Evolutionary conservation across 768 basidiomycete species (phyloP).

Genomic region (Lactifluus hygrophoroides): DNA sequence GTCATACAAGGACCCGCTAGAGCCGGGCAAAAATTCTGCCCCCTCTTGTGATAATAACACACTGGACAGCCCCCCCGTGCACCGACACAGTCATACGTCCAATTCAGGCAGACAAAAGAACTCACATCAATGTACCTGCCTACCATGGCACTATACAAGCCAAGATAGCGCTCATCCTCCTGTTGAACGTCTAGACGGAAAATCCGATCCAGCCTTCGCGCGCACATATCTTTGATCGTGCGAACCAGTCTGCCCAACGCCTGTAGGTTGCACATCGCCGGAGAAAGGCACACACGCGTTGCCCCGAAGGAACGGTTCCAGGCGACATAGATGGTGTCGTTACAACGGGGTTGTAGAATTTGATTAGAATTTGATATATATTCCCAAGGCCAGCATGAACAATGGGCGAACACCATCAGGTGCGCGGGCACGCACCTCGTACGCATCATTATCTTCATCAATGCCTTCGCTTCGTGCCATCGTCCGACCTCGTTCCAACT

Average conservation of each 20-base stretch:
- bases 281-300: slow-evolving; percentile 14
- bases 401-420: not conserved
- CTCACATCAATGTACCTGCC: slow-evolving; percentile 19
- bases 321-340: slow-evolving; percentile 2
- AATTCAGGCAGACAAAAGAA: slow-evolving; percentile 12
- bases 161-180: slow-evolving; percentile 5
- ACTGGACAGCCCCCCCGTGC: not conserved
- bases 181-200: slow-evolving; percentile 8
- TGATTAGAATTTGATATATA: slow-evolving; percentile 6
- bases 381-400: slow-evolving; percentile 6
- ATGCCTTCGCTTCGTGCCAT: not conserved
- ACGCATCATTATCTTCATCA: not conserved
- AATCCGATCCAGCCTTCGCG: slow-evolving; percentile 16
- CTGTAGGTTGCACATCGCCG: slow-evolving; percentile 11
- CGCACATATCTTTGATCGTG: slow-evolving; percentile 15
- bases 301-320: slow-evolving; percentile 4
- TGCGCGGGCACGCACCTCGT: slow-evolving; percentile 4
- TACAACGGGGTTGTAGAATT: not conserved
- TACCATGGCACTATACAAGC: slow-evolving; percentile 8
- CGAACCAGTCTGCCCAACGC: slow-evolving; percentile 8
- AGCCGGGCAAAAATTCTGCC: not conserved
- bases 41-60: slow-evolving; percentile 4
- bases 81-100: slow-evolving; percentile 1
- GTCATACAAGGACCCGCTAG: not conserved
- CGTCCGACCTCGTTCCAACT: slow-evolving; percentile 9